Conservation (phyloP, 257 asterid species). For the Agastache rugosa region DNA sequence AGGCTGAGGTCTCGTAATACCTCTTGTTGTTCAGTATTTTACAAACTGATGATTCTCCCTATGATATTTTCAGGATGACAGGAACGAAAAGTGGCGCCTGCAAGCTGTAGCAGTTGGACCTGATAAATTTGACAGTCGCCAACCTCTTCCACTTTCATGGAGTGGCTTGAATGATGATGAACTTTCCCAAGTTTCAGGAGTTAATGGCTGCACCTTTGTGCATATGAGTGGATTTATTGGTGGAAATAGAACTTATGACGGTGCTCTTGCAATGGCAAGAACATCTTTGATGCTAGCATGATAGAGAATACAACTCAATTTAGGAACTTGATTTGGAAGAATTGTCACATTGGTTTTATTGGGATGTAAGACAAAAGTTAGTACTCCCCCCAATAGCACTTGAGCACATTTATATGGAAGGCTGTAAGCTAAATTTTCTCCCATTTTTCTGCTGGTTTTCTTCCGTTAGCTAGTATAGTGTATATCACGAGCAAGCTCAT, state of each 20-base stretch:
- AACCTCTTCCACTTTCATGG: conserved; percentile 35
- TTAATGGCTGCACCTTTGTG: conserved; percentile 33
- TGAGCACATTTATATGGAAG: not conserved
- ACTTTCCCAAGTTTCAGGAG: conserved; percentile 34
- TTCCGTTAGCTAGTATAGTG: not conserved
- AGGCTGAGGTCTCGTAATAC: conserved; percentile 8
- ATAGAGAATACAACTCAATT: conserved; percentile 10
- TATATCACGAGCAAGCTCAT: not conserved
- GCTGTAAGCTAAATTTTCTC: not conserved
- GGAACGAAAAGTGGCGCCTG: conserved; percentile 34
- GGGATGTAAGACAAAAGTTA: not conserved
- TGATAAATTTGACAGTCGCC: conserved; percentile 38
- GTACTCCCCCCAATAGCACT: not conserved
- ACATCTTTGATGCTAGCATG: conserved; percentile 34
- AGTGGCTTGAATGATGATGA: conserved; percentile 37
- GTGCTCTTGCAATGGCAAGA: conserved; percentile 39
- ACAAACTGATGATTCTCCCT: conserved; percentile 5
- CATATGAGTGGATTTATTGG: conserved; percentile 39
- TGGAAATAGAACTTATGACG: conserved; percentile 34
- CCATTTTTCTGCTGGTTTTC: not conserved
- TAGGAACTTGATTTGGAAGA: conserved; percentile 3
- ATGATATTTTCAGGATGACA: conserved; percentile 31
- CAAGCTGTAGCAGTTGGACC: conserved; percentile 39
- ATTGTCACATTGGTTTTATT: conserved; percentile 17
- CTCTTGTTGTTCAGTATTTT: not conserved